Evolutionary conservation across 2,329 filamentous ascomycete species (phyloP), one percentile per base, ranked within the genome.

Genomic region (Colletotrichum somersetense): DNA sequence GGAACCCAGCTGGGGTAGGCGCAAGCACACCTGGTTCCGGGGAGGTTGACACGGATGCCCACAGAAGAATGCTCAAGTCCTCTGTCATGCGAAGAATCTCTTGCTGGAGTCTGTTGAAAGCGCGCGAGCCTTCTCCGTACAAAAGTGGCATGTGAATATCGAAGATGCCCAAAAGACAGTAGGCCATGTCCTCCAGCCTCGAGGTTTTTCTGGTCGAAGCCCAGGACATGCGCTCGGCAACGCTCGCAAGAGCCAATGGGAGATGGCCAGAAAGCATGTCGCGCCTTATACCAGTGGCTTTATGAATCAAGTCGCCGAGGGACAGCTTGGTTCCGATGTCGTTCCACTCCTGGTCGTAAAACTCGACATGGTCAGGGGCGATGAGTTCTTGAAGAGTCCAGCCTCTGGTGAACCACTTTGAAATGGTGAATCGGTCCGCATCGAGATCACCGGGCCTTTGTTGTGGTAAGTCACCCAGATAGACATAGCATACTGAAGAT

Each of bases 111-210:
- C 71, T 59, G 14, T 61, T 42, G 23, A 73, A 74, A 1, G 72
- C 68, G 4, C 50, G 44, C 6, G 64, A 3, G 12, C 79, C 80
- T 58, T 81, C 79, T 4, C 79, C 79, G 18, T 80, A 81, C 0
- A 81, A 74, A 8, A 81, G 67, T 5, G 79, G 77, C 77, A 81
- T 81, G 52, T 79, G 77, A 52, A 81, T 79, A 62, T 78, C 74
- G 58, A 81, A 80, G 11, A 81, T 74, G 6, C 79, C 80, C 5
- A 81, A 65, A 5, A 81, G 74, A 57, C 77, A 81, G 56, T 81
- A 81, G 3, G 79, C 78, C 18, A 76, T 67, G 59, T 81, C 80
- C 58, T 81, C 79, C 8, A 73, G 67, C 0, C 78, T 73, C 11
- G 79, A 79, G 0, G 79, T 79, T 42, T 73, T 62, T n/a, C 80